Percentiles rank a stretch among this genome's conserved stretches.
Conservation (phyloP, 257 asterid genomes). For the Fraxinus pennsylvanica region DNA sequence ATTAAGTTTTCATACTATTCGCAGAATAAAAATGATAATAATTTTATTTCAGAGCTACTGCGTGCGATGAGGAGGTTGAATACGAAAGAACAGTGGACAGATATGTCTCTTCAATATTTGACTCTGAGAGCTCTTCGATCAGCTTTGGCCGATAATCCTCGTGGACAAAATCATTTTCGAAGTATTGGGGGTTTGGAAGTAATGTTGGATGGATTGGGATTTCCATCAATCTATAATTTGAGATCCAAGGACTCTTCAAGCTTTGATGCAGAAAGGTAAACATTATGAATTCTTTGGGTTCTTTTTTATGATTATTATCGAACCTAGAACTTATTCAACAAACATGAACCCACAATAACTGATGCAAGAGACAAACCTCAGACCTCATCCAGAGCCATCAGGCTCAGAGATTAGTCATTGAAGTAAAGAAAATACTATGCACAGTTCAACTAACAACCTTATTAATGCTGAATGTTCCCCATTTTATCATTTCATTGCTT, state of each 20-base stretch:
- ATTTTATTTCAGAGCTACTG: conserved; percentile 66
- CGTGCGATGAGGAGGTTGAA: conserved; percentile 90
- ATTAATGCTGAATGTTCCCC: not conserved
- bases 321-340: not conserved
- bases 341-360: not conserved
- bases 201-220: conserved; percentile 90
- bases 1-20: conserved; percentile 24
- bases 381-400: not conserved
- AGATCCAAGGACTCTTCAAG: conserved; percentile 46
- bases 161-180: conserved; percentile 98
- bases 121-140: conserved; percentile 86
- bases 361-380: not conserved
- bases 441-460: not conserved
- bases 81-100: conserved; percentile 85
- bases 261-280: conserved; percentile 52
- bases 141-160: conserved; percentile 82
- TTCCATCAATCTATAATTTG: conserved; percentile 62
- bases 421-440: not conserved
- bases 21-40: conserved; percentile 19
- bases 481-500: not conserved
- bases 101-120: conserved; percentile 70
- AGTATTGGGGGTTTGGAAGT: conserved; percentile 99
- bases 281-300: not conserved
- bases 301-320: not conserved
- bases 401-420: not conserved